Percentiles rank a stretch among this genome's conserved stretches.
Conservation (phyloP, 2,329 filamentous ascomycete species). For the Cordyceps militaris region DNA sequence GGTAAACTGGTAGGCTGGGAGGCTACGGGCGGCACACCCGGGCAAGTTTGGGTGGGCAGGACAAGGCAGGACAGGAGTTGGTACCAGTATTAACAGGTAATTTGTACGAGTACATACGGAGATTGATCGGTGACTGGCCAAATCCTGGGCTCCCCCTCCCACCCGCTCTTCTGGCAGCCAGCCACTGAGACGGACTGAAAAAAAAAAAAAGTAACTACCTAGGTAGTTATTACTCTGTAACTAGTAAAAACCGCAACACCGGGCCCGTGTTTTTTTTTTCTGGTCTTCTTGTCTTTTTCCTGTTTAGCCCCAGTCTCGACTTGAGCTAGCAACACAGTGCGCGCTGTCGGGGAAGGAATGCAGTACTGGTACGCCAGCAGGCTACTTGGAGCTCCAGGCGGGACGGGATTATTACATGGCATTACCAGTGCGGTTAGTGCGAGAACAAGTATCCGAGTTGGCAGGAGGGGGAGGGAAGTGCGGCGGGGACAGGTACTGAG, state of each 20-base stretch:
- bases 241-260: too few species aligned
- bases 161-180: background rate
- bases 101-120: background rate
- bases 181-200: background rate
- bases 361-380: too few species aligned
- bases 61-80: background rate
- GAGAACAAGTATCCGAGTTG: background rate
- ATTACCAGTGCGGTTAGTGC: background rate
- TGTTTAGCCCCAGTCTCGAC: constrained; percentile 1
- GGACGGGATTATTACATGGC: background rate
- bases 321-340: background rate
- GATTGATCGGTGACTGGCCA: background rate
- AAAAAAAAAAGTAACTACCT: background rate
- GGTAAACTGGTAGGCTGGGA: constrained; percentile 6
- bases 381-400: too few species aligned
- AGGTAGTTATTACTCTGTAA: too few species aligned
- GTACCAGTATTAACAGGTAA: background rate
- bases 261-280: background rate
- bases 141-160: background rate
- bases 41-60: constrained; percentile 9
- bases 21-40: constrained; percentile 21
- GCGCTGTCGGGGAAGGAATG: background rate
- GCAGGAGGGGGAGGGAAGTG: background rate
- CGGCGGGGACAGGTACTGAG: background rate
- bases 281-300: background rate